Percentiles rank a stretch among this genome's conserved stretches.
Conservation (phyloP, 164 flowering plant genomes). For the Akebia trifoliata region DNA sequence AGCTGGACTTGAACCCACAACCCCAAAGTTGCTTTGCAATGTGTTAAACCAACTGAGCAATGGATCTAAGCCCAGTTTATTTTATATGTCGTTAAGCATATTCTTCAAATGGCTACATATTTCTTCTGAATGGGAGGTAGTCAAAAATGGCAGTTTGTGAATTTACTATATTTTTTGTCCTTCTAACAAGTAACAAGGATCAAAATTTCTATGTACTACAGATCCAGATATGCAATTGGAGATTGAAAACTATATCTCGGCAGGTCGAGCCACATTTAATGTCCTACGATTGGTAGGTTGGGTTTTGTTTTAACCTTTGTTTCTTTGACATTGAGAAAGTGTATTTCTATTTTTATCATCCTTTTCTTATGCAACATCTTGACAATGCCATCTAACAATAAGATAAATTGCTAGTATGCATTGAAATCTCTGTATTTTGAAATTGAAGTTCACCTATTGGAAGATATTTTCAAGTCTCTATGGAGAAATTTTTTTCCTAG, state of each 20-base stretch:
- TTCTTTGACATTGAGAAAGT: neutral
- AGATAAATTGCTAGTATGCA: neutral
- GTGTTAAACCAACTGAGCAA: too few species aligned
- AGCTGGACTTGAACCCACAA: too few species aligned
- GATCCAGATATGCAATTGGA: conserved; percentile 86
- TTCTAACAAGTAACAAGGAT: neutral
- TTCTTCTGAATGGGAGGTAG: neutral
- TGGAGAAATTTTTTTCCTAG: too few species aligned
- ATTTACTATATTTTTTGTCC: neutral
- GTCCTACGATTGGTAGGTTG: conserved; percentile 63
- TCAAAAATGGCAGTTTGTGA: too few species aligned
- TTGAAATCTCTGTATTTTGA: neutral
- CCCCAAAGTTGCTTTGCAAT: too few species aligned
- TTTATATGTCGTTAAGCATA: neutral
- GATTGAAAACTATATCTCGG: conserved; percentile 59
- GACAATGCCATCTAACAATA: neutral
- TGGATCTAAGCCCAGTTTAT: neutral
- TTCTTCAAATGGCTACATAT: neutral
- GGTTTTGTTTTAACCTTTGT: neutral
- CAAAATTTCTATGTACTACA: conserved; percentile 20
- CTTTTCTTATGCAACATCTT: neutral
- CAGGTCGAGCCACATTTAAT: conserved; percentile 62
- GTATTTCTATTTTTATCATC: neutral
- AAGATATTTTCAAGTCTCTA: neutral
- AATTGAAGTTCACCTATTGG: neutral